These are phyloP conservation scores for Septoria linicola DNA, from an alignment of 2,329 filamentous ascomycete species.

Conservation along the genomic window DNA sequence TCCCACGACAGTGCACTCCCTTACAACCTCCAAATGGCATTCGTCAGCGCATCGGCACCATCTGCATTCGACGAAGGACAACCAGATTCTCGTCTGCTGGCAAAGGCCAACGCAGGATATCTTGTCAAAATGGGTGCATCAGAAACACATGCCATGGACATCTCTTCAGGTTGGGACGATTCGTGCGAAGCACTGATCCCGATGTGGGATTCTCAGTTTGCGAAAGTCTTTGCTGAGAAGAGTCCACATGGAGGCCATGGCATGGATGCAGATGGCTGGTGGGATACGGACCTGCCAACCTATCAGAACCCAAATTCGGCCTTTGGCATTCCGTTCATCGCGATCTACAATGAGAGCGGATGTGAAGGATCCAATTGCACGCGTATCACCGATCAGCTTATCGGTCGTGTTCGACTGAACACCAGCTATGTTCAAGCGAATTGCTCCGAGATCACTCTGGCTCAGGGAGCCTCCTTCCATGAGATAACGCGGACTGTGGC, in stretches of 20 bases:
- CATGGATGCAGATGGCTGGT: slow-evolving; percentile 1
- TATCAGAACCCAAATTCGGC: neutral
- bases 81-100: slow-evolving; percentile 1
- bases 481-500: neutral
- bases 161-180: slow-evolving; percentile 4
- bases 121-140: slow-evolving; percentile 1
- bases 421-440: slow-evolving; percentile 6
- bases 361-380: neutral
- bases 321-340: neutral
- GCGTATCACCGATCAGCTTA: neutral
- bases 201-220: slow-evolving; percentile 2
- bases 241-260: slow-evolving; percentile 5
- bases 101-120: slow-evolving; percentile 1
- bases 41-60: neutral
- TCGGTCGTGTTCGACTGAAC: neutral
- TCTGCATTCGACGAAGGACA: slow-evolving; percentile 4
- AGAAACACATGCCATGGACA: slow-evolving; percentile 3
- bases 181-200: slow-evolving; percentile 3
- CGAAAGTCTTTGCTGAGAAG: neutral
- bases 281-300: slow-evolving; percentile 1
- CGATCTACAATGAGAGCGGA: neutral
- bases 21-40: neutral
- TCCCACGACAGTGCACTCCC: slow-evolving; percentile 1
- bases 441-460: neutral
- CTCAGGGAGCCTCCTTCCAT: neutral